phyloP scores from a whole-genome alignment of 2,329 filamentous ascomycete genomes.

The Paracoccidioides lutzii region DNA sequence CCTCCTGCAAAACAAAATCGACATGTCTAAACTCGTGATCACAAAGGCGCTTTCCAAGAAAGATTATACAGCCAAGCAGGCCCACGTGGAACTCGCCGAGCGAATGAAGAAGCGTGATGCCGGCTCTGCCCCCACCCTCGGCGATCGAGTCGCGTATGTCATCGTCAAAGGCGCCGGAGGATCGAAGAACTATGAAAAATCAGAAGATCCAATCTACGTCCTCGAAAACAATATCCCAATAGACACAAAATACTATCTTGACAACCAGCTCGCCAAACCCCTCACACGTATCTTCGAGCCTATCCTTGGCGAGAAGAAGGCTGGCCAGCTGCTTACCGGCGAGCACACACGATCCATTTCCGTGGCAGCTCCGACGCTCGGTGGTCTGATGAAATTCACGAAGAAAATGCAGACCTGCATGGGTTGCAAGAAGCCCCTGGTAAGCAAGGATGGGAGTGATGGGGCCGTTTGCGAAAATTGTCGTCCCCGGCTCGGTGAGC shows the following conservation, averaged over 20 bases:
- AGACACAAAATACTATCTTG: slow-evolving; percentile 95
- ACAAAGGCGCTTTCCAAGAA: slow-evolving; percentile 91
- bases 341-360: slow-evolving; percentile 92
- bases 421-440: slow-evolving; percentile 95
- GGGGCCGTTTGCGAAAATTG: slow-evolving; percentile 87
- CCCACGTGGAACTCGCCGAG: slow-evolving; percentile 86
- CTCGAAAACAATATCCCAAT: slow-evolving; percentile 96
- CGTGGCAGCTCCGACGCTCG: slow-evolving; percentile 78
- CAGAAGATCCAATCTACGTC: slow-evolving; percentile 92
- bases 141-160: slow-evolving; percentile 95
- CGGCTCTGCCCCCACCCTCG: slow-evolving; percentile 80
- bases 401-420: slow-evolving; percentile 98
- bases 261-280: slow-evolving; percentile 95
- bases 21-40: slow-evolving; percentile 98
- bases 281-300: slow-evolving; percentile 93
- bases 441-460: slow-evolving; percentile 60
- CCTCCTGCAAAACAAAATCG: slow-evolving; percentile 89
- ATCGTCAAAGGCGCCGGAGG: slow-evolving; percentile 86
- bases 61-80: slow-evolving; percentile 83
- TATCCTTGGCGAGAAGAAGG: slow-evolving; percentile 87
- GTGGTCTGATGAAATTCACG: slow-evolving; percentile 94
- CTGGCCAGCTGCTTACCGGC: slow-evolving; percentile 70
- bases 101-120: slow-evolving; percentile 96
- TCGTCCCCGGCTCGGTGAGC: slow-evolving; percentile 69
- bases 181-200: slow-evolving; percentile 92